Evolutionary conservation across 2,329 filamentous ascomycete species (phyloP).

Genomic region (Nemania sp.): DNA sequence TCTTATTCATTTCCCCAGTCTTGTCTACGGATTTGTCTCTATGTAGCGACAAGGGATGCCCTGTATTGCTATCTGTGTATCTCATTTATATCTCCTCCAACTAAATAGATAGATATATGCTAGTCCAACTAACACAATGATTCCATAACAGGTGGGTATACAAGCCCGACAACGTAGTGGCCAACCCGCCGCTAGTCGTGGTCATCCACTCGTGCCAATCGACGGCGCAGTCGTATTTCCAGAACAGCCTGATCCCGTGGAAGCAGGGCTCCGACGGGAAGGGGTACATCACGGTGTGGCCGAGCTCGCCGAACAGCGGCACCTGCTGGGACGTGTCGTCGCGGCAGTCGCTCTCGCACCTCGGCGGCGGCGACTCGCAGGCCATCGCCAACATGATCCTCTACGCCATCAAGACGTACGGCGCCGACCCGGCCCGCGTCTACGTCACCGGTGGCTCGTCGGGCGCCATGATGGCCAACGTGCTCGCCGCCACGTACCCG

Average conservation of each 20-base stretch:
- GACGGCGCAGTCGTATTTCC: constrained; percentile 42
- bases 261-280: constrained; percentile 40
- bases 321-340: constrained; percentile 62
- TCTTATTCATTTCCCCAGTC: not conserved
- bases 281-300: constrained; percentile 53
- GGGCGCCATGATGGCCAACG: constrained; percentile 46
- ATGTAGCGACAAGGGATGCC: not conserved
- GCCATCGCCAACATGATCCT: constrained; percentile 45
- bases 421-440: constrained; percentile 37
- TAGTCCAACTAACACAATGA: constrained; percentile 2
- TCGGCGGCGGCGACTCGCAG: constrained; percentile 43
- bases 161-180: constrained; percentile 42
- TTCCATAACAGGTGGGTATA: constrained; percentile 37
- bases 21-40: not conserved
- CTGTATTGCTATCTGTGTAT: too few species aligned
- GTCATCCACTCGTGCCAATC: constrained; percentile 46
- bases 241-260: constrained; percentile 44
- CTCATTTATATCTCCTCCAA: too few species aligned
- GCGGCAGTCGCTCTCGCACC: constrained; percentile 41
- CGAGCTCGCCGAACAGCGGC: constrained; percentile 51
- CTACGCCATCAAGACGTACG: constrained; percentile 40
- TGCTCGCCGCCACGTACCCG: constrained; percentile 48
- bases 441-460: constrained; percentile 43
- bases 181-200: constrained; percentile 42
- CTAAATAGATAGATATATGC: not conserved